Conservation (phyloP, 164 flowering plant species). For the Vitis rupestris region DNA sequence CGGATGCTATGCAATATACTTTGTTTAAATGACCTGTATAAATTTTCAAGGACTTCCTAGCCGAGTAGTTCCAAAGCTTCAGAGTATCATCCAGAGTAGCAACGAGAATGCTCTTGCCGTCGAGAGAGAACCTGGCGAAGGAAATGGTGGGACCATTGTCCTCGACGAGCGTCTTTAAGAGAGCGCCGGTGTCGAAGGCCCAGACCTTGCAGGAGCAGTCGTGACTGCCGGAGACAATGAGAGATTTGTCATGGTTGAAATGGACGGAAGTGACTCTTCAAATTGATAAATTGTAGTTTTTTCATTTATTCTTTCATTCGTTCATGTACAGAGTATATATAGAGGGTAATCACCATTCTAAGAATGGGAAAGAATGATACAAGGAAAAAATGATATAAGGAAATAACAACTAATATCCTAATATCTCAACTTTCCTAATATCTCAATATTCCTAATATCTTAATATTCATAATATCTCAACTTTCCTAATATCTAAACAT, state of each 20-base stretch:
- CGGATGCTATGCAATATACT: constrained; percentile 66
- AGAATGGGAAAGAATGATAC: too few relatives aligned
- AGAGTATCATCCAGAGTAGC: constrained; percentile 84
- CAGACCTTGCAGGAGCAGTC: constrained; percentile 94
- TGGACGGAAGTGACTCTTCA: constrained; percentile 63
- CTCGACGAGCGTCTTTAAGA: constrained; percentile 65
- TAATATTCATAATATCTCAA: too few relatives aligned
- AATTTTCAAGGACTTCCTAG: constrained; percentile 70
- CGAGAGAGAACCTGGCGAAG: constrained; percentile 85
- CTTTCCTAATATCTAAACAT: too few relatives aligned
- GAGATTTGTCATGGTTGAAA: constrained; percentile 78
- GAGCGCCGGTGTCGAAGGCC: constrained; percentile 63
- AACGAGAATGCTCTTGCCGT: constrained; percentile 93
- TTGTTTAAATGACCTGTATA: constrained; percentile 79
- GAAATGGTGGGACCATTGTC: constrained; percentile 74
- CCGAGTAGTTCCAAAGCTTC: constrained; percentile 82
- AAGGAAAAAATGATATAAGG: too few relatives aligned
- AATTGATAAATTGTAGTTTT: too few relatives aligned
- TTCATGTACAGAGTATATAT: too few relatives aligned
- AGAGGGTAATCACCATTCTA: too few relatives aligned
- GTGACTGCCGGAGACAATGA: constrained; percentile 83
- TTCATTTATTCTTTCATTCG: too few relatives aligned
- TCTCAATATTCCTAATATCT: too few relatives aligned
- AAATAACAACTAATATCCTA: too few relatives aligned
- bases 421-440: too few relatives aligned